phyloP scores from a whole-genome alignment of 768 basidiomycete genomes.

The Omphalotus guepiniiformis region DNA sequence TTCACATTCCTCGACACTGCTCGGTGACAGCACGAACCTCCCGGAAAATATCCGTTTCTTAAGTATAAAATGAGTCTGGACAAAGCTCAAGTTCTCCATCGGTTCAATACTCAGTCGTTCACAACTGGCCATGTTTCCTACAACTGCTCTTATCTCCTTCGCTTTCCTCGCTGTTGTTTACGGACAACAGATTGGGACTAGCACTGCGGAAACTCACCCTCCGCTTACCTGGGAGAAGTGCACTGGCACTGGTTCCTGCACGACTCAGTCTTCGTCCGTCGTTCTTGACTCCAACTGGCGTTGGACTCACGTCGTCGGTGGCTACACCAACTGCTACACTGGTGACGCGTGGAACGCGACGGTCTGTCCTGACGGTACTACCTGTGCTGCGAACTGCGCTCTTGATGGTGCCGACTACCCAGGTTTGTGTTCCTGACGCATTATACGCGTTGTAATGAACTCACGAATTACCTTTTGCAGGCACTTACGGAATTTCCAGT shows the following conservation, averaged over 20 bases:
- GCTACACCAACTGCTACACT: conserved; percentile 37
- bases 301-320: conserved; percentile 35
- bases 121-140: conserved; percentile 17
- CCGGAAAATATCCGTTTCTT: no score
- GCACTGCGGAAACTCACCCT: conserved; percentile 40
- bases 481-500: conserved; percentile 49
- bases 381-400: conserved; percentile 42
- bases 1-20: no score
- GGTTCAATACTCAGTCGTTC: background rate
- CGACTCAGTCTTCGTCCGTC: conserved; percentile 24
- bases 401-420: conserved; percentile 43
- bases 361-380: conserved; percentile 43
- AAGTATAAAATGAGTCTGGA: background rate
- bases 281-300: conserved; percentile 51
- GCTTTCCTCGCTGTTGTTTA: conserved; percentile 26
- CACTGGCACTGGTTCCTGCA: conserved; percentile 31
- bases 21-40: no score
- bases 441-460: background rate
- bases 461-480: conserved; percentile 13
- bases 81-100: background rate
- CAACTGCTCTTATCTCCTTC: conserved; percentile 22
- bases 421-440: background rate
- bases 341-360: conserved; percentile 49
- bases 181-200: conserved; percentile 41
- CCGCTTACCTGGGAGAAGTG: conserved; percentile 33